phyloP scores from a whole-genome alignment of 1,284 basidiomycete genomes.

The Cerrena zonata region DNA sequence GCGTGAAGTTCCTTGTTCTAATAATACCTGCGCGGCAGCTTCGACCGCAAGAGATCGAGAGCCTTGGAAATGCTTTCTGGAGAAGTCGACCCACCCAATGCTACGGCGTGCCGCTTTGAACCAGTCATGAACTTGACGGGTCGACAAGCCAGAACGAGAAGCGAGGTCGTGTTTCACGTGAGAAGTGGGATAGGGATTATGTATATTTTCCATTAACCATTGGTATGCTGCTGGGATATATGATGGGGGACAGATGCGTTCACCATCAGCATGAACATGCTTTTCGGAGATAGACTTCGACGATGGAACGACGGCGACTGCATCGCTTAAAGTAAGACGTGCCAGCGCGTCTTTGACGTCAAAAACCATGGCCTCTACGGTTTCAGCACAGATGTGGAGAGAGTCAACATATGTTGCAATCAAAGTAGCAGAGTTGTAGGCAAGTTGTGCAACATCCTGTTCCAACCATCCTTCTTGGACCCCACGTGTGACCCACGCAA shows the following conservation, averaged over 20 bases:
- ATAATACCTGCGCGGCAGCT: conserved; percentile 7
- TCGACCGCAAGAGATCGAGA: conserved; percentile 11
- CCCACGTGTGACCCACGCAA: too few relatives aligned
- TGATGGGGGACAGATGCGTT: conserved; percentile 1
- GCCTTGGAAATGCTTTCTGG: conserved; percentile 10
- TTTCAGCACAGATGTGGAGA: too few relatives aligned
- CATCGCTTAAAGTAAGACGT: too few relatives aligned
- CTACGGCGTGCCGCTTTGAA: conserved; percentile 12
- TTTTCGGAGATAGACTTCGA: too few relatives aligned
- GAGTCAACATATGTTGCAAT: too few relatives aligned
- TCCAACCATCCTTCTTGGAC: too few relatives aligned
- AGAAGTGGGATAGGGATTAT: conserved; percentile 19
- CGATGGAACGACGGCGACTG: too few relatives aligned
- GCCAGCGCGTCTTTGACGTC: too few relatives aligned
- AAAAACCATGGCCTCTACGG: too few relatives aligned
- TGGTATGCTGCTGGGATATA: conserved; percentile 7
- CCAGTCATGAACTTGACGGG: conserved; percentile 10
- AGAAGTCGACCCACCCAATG: conserved; percentile 15
- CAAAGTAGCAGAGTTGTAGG: conserved; percentile 6
- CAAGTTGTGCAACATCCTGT: neutral
- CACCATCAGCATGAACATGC: too few relatives aligned
- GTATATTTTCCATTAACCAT: conserved; percentile 15
- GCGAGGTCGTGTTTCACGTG: conserved; percentile 11
- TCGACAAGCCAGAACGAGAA: neutral
- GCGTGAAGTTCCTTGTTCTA: neutral